phyloP scores from a whole-genome alignment of 306 rosid species.

The Glycine soja region DNA sequence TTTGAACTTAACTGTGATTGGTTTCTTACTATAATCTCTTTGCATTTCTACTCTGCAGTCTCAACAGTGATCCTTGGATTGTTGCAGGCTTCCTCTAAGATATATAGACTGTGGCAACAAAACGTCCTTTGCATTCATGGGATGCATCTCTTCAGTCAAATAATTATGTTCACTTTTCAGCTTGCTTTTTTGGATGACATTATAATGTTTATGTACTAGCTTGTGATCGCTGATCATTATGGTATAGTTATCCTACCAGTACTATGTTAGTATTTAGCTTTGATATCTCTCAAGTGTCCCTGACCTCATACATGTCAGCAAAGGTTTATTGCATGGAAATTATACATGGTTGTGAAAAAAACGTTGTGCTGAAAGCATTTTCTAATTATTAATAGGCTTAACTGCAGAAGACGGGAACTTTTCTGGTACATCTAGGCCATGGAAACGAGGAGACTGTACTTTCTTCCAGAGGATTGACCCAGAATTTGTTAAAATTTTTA shows the following conservation, averaged over 20 bases:
- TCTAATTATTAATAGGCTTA: no score
- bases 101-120: background rate
- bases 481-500: no score
- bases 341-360: background rate
- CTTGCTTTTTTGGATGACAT: slow-evolving; percentile 3
- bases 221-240: slow-evolving; percentile 34
- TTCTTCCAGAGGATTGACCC: background rate
- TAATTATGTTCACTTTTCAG: slow-evolving; percentile 23
- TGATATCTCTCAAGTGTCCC: background rate
- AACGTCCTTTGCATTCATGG: background rate
- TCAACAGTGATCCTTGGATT: slow-evolving; percentile 52
- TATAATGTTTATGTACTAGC: slow-evolving; percentile 9
- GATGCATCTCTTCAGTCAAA: slow-evolving; percentile 19
- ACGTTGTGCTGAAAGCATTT: no score
- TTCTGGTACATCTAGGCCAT: background rate
- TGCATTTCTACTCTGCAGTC: slow-evolving; percentile 50
- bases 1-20: slow-evolving; percentile 25
- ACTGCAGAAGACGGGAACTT: no score
- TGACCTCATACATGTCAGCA: background rate
- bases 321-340: background rate
- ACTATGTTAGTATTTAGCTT: background rate
- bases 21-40: background rate
- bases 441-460: background rate
- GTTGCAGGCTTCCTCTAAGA: background rate
- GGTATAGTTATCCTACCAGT: slow-evolving; percentile 6